Evolutionary conservation across 2,329 filamentous ascomycete genomes (phyloP).

Genomic region (Colletotrichum caudatum): DNA sequence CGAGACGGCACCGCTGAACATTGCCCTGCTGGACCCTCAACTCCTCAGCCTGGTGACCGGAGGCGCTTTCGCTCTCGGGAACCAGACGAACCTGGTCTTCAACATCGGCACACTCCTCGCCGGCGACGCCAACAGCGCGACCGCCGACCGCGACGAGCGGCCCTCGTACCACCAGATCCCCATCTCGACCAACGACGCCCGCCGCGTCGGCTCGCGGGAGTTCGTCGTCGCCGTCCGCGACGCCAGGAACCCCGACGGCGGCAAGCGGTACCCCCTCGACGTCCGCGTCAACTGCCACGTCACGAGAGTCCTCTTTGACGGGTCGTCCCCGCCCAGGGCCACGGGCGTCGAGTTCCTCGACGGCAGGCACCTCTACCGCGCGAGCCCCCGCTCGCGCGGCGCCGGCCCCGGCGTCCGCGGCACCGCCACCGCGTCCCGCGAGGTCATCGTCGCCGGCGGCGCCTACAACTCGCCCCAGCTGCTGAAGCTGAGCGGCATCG

Average conservation of each 20-base stretch:
- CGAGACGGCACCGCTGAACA: conserved; percentile 61
- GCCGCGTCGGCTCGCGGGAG: conserved; percentile 67
- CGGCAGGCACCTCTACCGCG: conserved; percentile 60
- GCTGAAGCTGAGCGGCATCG: conserved; percentile 63
- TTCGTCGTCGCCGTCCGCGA: conserved; percentile 65
- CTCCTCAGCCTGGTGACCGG: conserved; percentile 64
- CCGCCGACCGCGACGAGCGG: conserved; percentile 56
- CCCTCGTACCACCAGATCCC: conserved; percentile 70
- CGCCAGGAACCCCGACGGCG: conserved; percentile 61
- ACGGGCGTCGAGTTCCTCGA: conserved; percentile 63
- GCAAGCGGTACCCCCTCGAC: conserved; percentile 67
- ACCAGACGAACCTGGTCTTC: conserved; percentile 46
- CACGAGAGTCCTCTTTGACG: conserved; percentile 60
- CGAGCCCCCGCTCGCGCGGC: conserved; percentile 53
- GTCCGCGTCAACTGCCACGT: conserved; percentile 62
- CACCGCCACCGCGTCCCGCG: conserved; percentile 52
- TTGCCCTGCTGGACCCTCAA: conserved; percentile 65
- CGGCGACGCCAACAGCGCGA: conserved; percentile 64
- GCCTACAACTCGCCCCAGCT: conserved; percentile 66
- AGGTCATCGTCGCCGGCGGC: conserved; percentile 64
- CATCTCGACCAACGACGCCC: conserved; percentile 62
- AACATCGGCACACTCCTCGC: conserved; percentile 54
- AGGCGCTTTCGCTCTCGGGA: conserved; percentile 63
- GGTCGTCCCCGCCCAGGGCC: conserved; percentile 54
- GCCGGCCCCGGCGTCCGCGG: conserved; percentile 42